A percentile compares a stretch with the other conserved stretches of the same genome.
Conservation (phyloP, 2,329 filamentous ascomycete genomes). For the Tolypocladium ovalisporum region DNA sequence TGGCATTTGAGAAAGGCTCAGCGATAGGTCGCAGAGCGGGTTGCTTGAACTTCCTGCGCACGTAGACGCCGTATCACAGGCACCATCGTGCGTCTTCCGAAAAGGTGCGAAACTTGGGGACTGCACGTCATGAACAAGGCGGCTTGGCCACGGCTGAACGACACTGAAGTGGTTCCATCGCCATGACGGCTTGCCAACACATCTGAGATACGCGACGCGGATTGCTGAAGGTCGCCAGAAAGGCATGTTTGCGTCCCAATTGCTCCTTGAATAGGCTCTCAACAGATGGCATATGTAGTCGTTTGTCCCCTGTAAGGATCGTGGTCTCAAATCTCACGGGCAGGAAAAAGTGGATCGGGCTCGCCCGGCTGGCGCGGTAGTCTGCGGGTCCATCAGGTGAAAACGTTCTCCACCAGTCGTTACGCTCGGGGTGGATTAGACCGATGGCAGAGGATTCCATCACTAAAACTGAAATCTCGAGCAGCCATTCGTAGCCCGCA, state of each 20-base stretch:
- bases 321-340: no score
- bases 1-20: background rate
- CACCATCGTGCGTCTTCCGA: background rate
- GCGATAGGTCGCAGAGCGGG: background rate
- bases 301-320: no score
- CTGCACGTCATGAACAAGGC: background rate
- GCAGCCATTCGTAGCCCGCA: no score
- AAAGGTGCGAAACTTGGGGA: background rate
- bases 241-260: background rate
- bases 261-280: background rate
- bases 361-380: no score
- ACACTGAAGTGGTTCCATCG: background rate
- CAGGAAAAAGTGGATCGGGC: background rate
- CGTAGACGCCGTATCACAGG: background rate
- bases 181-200: background rate
- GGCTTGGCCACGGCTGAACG: background rate
- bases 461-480: no score
- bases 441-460: background rate
- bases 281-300: background rate
- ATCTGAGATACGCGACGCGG: background rate
- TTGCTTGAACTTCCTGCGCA: background rate
- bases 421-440: background rate
- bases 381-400: background rate
- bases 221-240: background rate
- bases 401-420: background rate